Conservation (phyloP, 805 yeast species). For the Saccharomycopsis vini region DNA sequence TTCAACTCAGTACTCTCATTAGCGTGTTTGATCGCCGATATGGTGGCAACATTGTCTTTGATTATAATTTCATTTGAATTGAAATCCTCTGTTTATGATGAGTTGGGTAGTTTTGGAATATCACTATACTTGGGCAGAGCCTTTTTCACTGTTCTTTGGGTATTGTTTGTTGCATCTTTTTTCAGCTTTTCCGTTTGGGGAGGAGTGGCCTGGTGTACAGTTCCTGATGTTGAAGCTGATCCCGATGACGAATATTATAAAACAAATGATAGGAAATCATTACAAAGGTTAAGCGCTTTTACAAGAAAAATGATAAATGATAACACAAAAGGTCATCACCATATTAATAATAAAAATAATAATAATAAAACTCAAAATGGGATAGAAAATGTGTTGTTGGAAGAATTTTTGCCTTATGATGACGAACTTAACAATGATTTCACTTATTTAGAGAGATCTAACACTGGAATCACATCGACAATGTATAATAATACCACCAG, state of each 20-base stretch:
- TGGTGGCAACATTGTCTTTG: constrained; percentile 27
- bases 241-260: constrained; percentile 4
- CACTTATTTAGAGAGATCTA: background rate
- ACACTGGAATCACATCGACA: too few species aligned
- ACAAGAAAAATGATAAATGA: background rate
- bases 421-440: constrained; percentile 1
- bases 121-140: constrained; percentile 31
- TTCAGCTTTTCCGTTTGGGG: constrained; percentile 27
- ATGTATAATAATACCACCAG: too few species aligned
- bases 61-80: constrained; percentile 25
- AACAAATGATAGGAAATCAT: constrained; percentile 11
- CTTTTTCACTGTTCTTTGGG: constrained; percentile 37
- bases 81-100: constrained; percentile 24
- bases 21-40: constrained; percentile 27
- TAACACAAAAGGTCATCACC: too few species aligned
- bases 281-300: constrained; percentile 6
- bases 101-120: constrained; percentile 41
- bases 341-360: too few species aligned
- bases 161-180: constrained; percentile 23
- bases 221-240: constrained; percentile 25
- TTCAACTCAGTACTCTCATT: constrained; percentile 30
- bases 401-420: too few species aligned
- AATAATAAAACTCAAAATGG: too few species aligned
- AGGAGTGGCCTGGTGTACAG: constrained; percentile 47
- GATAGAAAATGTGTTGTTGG: too few species aligned